Percentiles rank a stretch among this genome's conserved stretches.
Conservation (phyloP, 495 filamentous ascomycete species). For the Talaromyces liani region DNA sequence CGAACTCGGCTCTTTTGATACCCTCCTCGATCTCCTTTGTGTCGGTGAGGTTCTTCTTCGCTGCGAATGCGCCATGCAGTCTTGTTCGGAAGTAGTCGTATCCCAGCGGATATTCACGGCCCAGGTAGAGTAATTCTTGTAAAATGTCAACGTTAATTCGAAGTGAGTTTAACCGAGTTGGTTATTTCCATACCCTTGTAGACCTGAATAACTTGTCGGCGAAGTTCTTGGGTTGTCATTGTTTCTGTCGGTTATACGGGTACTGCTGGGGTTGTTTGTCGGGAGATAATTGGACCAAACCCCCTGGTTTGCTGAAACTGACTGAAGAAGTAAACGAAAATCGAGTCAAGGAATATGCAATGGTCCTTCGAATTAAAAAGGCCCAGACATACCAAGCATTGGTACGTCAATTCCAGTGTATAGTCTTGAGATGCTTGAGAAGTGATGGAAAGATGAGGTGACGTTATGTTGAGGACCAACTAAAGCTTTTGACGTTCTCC, state of each 20-base stretch:
- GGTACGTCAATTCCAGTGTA: no score
- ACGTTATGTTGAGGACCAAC: no score
- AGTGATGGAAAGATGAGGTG: no score
- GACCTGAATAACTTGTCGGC: slow-evolving; percentile 74
- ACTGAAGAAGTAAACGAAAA: no score
- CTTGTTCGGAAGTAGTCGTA: slow-evolving; percentile 75
- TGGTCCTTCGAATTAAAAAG: no score
- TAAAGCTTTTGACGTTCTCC: no score
- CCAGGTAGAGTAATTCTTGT: slow-evolving; percentile 74
- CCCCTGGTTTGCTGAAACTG: no score
- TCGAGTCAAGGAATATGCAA: no score
- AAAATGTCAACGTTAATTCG: background rate
- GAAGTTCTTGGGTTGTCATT: slow-evolving; percentile 51
- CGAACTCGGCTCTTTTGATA: slow-evolving; percentile 73
- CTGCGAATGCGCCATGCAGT: slow-evolving; percentile 77
- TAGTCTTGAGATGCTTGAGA: no score
- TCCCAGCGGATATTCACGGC: slow-evolving; percentile 80
- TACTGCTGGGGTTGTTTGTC: background rate
- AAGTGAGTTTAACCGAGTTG: background rate
- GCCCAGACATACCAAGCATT: no score
- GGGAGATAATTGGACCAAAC: no score
- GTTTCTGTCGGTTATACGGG: background rate
- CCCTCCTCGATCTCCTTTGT: slow-evolving; percentile 66
- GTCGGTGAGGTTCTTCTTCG: slow-evolving; percentile 61
- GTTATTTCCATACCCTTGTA: slow-evolving; percentile 67